Percentiles rank a stretch among this genome's conserved stretches.
Evolutionary conservation across 805 yeast species (phyloP).

Genomic region (Metschnikowia reukaufii): DNA sequence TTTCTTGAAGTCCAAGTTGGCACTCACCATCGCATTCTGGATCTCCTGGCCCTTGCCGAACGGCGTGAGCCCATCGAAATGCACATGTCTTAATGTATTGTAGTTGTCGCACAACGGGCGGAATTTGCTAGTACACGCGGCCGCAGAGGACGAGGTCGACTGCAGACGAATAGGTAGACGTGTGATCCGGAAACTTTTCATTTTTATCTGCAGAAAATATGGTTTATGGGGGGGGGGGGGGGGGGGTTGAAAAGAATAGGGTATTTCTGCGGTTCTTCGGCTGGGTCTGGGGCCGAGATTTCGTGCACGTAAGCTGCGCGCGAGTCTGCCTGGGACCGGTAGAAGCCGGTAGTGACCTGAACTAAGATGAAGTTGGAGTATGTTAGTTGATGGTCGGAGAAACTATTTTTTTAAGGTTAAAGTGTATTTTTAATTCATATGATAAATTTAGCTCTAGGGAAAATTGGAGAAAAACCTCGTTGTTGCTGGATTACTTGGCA

Average conservation of each 20-base stretch:
- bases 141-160: conserved; percentile 6
- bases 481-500: no score
- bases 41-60: conserved; percentile 51
- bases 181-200: not conserved
- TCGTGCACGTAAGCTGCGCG: not conserved
- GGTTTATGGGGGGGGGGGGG: no score
- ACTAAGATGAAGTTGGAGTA: no score
- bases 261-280: not conserved
- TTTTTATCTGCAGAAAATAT: not conserved
- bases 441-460: no score
- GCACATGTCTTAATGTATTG: conserved; percentile 39
- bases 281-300: not conserved
- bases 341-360: no score
- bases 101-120: conserved; percentile 34
- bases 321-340: no score
- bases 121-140: conserved; percentile 25
- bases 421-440: no score
- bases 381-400: no score
- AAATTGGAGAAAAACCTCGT: no score
- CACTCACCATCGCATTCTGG: conserved; percentile 56
- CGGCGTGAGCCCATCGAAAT: conserved; percentile 41
- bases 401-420: no score
- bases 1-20: conserved; percentile 57
- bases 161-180: conserved; percentile 14
- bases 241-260: not conserved